Base-by-base conservation (phyloP, 2,329 filamentous ascomycete genomes). In the Phyllosticta capitalensis region DNA sequence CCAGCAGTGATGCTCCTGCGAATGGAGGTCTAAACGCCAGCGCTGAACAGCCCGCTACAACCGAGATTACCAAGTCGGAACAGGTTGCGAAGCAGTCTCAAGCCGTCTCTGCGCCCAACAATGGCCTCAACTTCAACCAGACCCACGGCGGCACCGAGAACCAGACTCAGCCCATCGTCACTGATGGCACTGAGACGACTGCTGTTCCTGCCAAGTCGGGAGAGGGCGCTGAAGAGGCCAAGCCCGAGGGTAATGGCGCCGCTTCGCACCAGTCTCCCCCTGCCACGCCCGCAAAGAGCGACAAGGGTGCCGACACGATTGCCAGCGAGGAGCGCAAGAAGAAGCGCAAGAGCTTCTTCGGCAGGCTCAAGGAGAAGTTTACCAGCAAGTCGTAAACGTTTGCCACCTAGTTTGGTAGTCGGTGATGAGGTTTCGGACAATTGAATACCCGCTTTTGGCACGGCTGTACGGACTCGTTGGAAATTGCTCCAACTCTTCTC, bases 331-430 rank as follows among this genome's bases (percentile, higher is more conserved):
- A 66, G 20, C 65, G 65, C 62, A 76, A 77, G 72, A 76, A 77
- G 68, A 78, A 76, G 69, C 78, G 76, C 67, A 72, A 72, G 54
- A 74, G 73, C 58, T 71, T 79, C 66, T 78, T 79, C 61, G 74
- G 74, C 64, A 77, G 74, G 69, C 63, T 80, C 62, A 78, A 79
- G 74, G 76, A 78, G 60, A 78, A 77, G 72, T 68, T 79, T 56
- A 65, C 65, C 21, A 48, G 53, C 54, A 60, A 60, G 58, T 54
- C 52, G 28, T 55, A 55, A 55, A 33, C 50, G 49, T 22, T 30
- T 30, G 12, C 22, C 38, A 45, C 6, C 17, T 45, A 3, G 14
- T n/a, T n/a, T n/a, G 38, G 38, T 45, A 3, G 38, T n/a, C 24
- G 17, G 17, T 45, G 38, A 45, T 45, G 38, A 45, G n/a, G 17